A percentile compares a stretch with the other conserved stretches of the same genome.
phyloP scores from a whole-genome alignment of 352 stramenopile species.

The Pythium aphanidermatum region DNA sequence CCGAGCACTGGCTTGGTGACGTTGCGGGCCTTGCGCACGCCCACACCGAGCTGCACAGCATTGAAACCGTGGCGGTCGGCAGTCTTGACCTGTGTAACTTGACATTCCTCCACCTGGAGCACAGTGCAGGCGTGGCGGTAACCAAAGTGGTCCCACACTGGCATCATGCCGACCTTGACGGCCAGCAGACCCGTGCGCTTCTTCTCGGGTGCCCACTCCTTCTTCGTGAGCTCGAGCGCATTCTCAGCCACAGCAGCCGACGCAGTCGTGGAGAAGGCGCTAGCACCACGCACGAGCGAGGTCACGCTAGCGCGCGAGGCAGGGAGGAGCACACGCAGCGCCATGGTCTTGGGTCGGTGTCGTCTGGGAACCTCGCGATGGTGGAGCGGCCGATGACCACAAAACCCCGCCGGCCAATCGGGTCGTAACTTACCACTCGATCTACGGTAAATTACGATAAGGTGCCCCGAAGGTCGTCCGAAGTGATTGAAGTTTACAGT shows the following conservation, averaged over 20 bases:
- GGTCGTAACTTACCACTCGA: not conserved
- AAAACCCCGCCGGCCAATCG: no score
- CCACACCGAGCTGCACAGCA: slow-evolving; percentile 94
- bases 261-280: slow-evolving; percentile 14
- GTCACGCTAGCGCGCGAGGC: slow-evolving; percentile 2
- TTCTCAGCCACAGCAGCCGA: not conserved
- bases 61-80: slow-evolving; percentile 92
- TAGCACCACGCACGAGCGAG: slow-evolving; percentile 7
- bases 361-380: no score
- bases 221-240: slow-evolving; percentile 14
- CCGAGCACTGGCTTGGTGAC: slow-evolving; percentile 90
- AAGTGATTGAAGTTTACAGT: no score
- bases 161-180: slow-evolving; percentile 99
- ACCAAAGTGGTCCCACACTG: slow-evolving; percentile 97
- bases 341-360: slow-evolving; percentile 4
- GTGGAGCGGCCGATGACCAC: no score
- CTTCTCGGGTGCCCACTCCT: slow-evolving; percentile 67
- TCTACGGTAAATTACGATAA: not conserved
- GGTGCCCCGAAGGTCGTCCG: not conserved
- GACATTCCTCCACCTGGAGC: slow-evolving; percentile 86
- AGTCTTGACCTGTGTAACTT: slow-evolving; percentile 96
- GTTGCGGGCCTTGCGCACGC: slow-evolving; percentile 95
- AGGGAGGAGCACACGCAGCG: slow-evolving; percentile 14
- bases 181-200: slow-evolving; percentile 87
- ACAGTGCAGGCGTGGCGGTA: slow-evolving; percentile 95